Conservation (phyloP, 148 eudicot genomes). For the Amaranthus hypochondriacus region DNA sequence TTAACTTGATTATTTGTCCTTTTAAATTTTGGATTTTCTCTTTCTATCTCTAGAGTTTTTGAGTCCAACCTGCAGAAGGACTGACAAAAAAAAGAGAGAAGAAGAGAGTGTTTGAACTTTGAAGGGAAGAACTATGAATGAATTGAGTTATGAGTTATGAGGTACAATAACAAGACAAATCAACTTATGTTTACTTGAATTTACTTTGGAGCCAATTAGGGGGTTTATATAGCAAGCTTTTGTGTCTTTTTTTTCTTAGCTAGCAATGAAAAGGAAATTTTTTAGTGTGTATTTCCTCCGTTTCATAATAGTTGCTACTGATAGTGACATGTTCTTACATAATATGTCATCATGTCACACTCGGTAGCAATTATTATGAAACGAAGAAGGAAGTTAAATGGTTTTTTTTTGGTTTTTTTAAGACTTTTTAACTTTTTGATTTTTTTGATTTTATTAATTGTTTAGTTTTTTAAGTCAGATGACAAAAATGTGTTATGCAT, state of each 20-base stretch:
- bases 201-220: slow-evolving; percentile 19
- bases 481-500: no score
- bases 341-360: no score
- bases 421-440: no score
- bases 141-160: background rate
- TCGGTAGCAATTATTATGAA: no score
- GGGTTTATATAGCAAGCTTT: slow-evolving; percentile 31
- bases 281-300: no score
- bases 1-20: slow-evolving; percentile 2
- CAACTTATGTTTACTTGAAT: slow-evolving; percentile 24
- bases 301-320: no score
- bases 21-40: slow-evolving; percentile 7
- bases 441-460: no score
- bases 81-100: slow-evolving; percentile 10
- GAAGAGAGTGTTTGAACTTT: background rate
- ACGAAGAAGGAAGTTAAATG: no score
- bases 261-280: background rate
- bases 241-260: slow-evolving; percentile 7
- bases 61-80: slow-evolving; percentile 20
- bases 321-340: no score
- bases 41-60: background rate
- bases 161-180: slow-evolving; percentile 18
- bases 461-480: no score
- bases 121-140: slow-evolving; percentile 1
- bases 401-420: no score